Evolutionary conservation across 805 yeast genomes (phyloP).

Genomic region (Peterozyma toletana): DNA sequence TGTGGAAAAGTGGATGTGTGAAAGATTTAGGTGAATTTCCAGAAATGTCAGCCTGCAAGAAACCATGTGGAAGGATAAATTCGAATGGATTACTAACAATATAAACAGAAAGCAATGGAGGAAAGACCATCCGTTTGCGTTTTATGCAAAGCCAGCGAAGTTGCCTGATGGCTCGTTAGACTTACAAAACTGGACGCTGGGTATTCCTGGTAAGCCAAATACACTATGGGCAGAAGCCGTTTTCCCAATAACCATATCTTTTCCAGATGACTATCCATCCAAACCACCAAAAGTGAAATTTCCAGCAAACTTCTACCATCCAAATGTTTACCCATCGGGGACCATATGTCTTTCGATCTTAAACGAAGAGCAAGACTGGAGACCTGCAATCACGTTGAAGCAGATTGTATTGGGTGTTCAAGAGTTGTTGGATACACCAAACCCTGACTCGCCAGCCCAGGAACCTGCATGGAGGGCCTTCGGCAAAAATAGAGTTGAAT

Average conservation of each 20-base stretch:
- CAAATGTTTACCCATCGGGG: slow-evolving; percentile 96
- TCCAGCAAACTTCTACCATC: slow-evolving; percentile 89
- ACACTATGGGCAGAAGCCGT: slow-evolving; percentile 91
- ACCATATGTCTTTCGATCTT: slow-evolving; percentile 89
- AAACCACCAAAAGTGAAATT: slow-evolving; percentile 94
- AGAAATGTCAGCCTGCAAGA: background rate
- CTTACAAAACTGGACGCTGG: slow-evolving; percentile 85
- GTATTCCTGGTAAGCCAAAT: slow-evolving; percentile 86
- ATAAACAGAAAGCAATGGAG: slow-evolving; percentile 84
- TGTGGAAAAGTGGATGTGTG: slow-evolving; percentile 12
- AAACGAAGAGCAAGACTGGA: slow-evolving; percentile 96
- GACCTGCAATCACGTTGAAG: slow-evolving; percentile 90
- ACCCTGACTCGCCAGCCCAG: slow-evolving; percentile 95
- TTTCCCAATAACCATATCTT: slow-evolving; percentile 73
- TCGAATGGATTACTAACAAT: background rate
- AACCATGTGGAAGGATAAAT: background rate
- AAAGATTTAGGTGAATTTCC: background rate
- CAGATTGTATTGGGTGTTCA: slow-evolving; percentile 90
- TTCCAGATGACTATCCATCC: slow-evolving; percentile 91
- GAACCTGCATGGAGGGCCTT: slow-evolving; percentile 93
- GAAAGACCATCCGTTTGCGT: slow-evolving; percentile 97
- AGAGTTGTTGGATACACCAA: slow-evolving; percentile 83
- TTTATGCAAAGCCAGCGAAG: slow-evolving; percentile 85
- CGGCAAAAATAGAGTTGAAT: slow-evolving; percentile 56
- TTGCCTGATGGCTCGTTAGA: slow-evolving; percentile 78